Conservation (phyloP, 2,329 filamentous ascomycete genomes). For the Phialophora chinensis region DNA sequence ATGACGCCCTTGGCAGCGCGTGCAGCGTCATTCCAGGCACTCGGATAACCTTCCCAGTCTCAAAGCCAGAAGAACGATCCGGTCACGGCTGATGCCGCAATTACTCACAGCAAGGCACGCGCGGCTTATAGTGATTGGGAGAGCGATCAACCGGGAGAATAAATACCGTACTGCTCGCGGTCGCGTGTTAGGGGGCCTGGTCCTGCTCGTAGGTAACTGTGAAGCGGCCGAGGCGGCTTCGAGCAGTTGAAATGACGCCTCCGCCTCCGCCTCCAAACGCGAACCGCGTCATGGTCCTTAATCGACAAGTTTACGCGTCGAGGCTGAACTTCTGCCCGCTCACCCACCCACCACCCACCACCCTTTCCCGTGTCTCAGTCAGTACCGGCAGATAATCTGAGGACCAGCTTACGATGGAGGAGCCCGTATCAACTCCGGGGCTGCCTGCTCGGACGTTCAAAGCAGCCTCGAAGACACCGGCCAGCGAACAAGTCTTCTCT, state of each 20-base stretch:
- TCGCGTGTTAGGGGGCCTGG: too few species aligned
- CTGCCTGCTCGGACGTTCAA: constrained; percentile 33
- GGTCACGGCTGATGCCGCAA: too few species aligned
- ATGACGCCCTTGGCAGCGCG: not conserved
- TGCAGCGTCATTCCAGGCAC: not conserved
- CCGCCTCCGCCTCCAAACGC: constrained; percentile 19
- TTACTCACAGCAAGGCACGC: too few species aligned
- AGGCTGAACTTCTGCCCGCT: constrained; percentile 3
- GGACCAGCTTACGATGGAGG: constrained; percentile 38
- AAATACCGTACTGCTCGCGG: too few species aligned
- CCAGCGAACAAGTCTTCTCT: constrained; percentile 72
- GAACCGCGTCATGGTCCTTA: constrained; percentile 15
- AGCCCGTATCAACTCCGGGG: constrained; percentile 36
- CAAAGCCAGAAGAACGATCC: too few species aligned
- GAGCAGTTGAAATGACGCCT: not conserved
- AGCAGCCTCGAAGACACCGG: constrained; percentile 39
- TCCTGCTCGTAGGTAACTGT: not conserved
- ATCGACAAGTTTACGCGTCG: constrained; percentile 26
- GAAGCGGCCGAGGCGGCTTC: not conserved
- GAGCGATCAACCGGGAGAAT: not conserved
- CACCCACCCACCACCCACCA: not conserved
- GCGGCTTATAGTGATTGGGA: too few species aligned
- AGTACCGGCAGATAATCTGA: not conserved
- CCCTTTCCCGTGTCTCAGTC: constrained; percentile 2
- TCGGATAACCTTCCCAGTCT: not conserved